Percentiles rank a stretch among this genome's conserved stretches.
phyloP scores from a whole-genome alignment of 352 stramenopile genomes.

The Stramenopiles sp. region DNA sequence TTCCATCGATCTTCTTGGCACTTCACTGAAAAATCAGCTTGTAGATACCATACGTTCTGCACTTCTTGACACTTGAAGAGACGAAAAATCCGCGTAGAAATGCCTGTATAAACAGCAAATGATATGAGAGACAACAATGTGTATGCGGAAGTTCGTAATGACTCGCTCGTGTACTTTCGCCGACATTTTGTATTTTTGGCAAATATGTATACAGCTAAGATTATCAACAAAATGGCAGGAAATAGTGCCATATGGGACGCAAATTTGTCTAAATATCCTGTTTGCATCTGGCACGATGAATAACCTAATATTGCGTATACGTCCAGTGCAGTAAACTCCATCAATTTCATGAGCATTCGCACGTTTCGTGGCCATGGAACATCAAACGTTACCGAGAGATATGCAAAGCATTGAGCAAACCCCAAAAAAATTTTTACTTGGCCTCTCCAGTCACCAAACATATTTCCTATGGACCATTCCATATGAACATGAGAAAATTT shows the following conservation, averaged over 20 bases:
- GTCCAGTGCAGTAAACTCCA: background rate
- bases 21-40: background rate
- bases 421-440: background rate
- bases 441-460: background rate
- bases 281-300: slow-evolving; percentile 6
- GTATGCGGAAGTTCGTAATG: background rate
- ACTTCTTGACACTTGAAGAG: slow-evolving; percentile 8
- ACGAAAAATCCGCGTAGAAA: background rate
- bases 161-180: background rate
- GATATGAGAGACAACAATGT: background rate
- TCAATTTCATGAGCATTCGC: background rate
- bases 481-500: too few species aligned
- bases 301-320: background rate
- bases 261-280: background rate
- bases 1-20: background rate
- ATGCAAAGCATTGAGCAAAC: background rate
- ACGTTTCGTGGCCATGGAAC: background rate
- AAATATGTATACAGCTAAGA: background rate
- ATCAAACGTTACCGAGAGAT: background rate
- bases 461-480: too few species aligned
- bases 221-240: background rate
- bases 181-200: background rate
- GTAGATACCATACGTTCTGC: background rate
- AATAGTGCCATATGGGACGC: background rate
- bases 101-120: background rate